Evolutionary conservation across 1,284 basidiomycete genomes (phyloP).

Genomic region (Pascua sp.): DNA sequence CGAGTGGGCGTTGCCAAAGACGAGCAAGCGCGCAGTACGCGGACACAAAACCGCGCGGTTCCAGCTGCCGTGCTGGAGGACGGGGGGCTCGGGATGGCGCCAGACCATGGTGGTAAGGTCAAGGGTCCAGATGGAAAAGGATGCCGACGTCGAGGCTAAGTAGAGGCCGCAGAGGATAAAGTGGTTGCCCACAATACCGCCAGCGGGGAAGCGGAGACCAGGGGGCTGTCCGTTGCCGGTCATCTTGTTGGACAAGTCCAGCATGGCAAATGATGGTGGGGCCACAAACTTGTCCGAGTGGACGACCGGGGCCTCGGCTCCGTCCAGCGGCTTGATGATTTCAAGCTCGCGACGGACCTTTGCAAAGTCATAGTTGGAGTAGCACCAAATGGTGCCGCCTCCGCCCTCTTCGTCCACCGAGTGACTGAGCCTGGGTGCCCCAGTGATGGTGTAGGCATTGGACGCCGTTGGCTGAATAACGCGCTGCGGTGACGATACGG

Average conservation of each 20-base stretch:
- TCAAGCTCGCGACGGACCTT: conserved; percentile 91
- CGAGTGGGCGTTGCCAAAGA: conserved; percentile 81
- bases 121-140: conserved; percentile 83
- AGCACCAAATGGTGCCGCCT: conserved; percentile 47
- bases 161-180: conserved; percentile 87
- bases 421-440: conserved; percentile 19
- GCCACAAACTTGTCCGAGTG: conserved; percentile 57
- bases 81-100: conserved; percentile 77
- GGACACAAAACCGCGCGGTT: conserved; percentile 80
- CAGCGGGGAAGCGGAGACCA: conserved; percentile 87
- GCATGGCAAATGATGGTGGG: conserved; percentile 61
- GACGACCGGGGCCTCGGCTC: conserved; percentile 43
- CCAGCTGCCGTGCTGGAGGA: conserved; percentile 76
- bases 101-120: conserved; percentile 74
- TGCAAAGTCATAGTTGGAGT: conserved; percentile 65
- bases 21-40: conserved; percentile 71
- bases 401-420: conserved; percentile 37
- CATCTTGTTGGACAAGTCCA: conserved; percentile 53
- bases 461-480: conserved; percentile 59
- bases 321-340: conserved; percentile 70
- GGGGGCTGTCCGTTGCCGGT: conserved; percentile 69
- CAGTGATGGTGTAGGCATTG: conserved; percentile 12
- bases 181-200: conserved; percentile 79
- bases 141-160: conserved; percentile 69
- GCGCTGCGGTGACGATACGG: conserved; percentile 64